Evolutionary conservation across 208 protist species (phyloP).

Genomic region (Trypanosoma congolense): DNA sequence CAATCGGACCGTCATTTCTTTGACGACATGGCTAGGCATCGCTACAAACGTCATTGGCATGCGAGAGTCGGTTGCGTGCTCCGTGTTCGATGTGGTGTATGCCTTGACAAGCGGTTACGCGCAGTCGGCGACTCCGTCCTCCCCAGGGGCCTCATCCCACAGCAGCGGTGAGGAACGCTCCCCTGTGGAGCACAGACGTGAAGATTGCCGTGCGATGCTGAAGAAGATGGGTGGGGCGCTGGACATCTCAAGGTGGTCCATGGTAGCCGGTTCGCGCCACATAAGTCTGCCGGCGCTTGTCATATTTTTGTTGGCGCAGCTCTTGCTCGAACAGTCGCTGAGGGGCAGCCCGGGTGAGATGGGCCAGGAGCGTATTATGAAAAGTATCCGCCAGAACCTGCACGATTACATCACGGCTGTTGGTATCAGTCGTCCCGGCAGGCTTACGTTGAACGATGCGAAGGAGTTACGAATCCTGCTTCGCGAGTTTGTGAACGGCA

Average conservation of each 20-base stretch:
- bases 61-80: conserved; percentile 56
- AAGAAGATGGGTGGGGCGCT: conserved; percentile 82
- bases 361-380: conserved; percentile 44
- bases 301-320: conserved; percentile 79
- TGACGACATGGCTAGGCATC: conserved; percentile 73
- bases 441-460: conserved; percentile 67
- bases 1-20: conserved; percentile 70
- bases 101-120: conserved; percentile 76
- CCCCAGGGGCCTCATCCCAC: conserved; percentile 22
- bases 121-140: conserved; percentile 42
- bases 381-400: conserved; percentile 72
- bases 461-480: conserved; percentile 80
- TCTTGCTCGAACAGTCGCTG: conserved; percentile 72
- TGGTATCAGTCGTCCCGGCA: conserved; percentile 53
- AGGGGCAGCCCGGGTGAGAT: conserved; percentile 33
- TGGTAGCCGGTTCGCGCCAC: conserved; percentile 54
- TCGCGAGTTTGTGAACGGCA: conserved; percentile 78
- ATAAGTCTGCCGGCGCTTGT: conserved; percentile 77
- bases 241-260: conserved; percentile 65
- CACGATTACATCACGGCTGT: conserved; percentile 84
- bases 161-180: conserved; percentile 23
- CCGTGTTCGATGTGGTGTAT: conserved; percentile 86
- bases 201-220: conserved; percentile 70
- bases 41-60: conserved; percentile 63
- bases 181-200: conserved; percentile 72